Conservation (phyloP, 2,329 filamentous ascomycete genomes). For the Myriosclerotinia curreyana region DNA sequence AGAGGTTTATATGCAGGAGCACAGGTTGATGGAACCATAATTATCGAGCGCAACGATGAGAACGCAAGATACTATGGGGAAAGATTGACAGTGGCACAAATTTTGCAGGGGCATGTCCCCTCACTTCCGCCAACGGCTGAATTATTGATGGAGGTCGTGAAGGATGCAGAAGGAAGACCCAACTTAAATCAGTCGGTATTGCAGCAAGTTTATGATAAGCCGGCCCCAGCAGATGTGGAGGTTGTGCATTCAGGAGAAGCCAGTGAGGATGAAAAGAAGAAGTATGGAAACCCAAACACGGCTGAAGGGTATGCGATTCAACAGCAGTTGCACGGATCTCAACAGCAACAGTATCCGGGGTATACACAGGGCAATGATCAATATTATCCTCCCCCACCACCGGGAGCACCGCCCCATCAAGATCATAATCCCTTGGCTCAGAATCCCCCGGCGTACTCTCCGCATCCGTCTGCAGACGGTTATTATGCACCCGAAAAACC, state of each 20-base stretch:
- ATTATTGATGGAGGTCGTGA: slow-evolving; percentile 64
- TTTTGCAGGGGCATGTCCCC: slow-evolving; percentile 43
- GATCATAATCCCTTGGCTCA: background rate
- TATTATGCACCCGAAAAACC: slow-evolving; percentile 23
- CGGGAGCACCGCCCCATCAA: slow-evolving; percentile 2
- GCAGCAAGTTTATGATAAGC: slow-evolving; percentile 22
- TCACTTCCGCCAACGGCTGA: slow-evolving; percentile 40
- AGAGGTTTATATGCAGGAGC: slow-evolving; percentile 83
- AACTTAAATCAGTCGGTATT: slow-evolving; percentile 57
- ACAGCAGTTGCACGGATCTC: slow-evolving; percentile 10
- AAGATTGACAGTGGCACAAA: slow-evolving; percentile 56
- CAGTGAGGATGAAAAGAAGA: slow-evolving; percentile 21
- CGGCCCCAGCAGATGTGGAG: slow-evolving; percentile 21
- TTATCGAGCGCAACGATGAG: slow-evolving; percentile 78
- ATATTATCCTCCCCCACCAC: slow-evolving; percentile 18
- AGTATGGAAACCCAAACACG: slow-evolving; percentile 22
- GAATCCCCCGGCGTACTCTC: slow-evolving; percentile 3
- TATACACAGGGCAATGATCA: slow-evolving; percentile 11
- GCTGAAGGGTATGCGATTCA: slow-evolving; percentile 16
- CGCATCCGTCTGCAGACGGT: background rate
- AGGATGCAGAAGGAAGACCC: slow-evolving; percentile 76
- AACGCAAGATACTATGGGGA: slow-evolving; percentile 81
- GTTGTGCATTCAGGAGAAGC: slow-evolving; percentile 20
- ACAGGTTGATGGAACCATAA: slow-evolving; percentile 78
- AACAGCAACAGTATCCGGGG: slow-evolving; percentile 4